These are phyloP conservation scores for Oenanthe sinensis DNA, from an alignment of 129 eudicot species.

Conservation along the genomic window DNA sequence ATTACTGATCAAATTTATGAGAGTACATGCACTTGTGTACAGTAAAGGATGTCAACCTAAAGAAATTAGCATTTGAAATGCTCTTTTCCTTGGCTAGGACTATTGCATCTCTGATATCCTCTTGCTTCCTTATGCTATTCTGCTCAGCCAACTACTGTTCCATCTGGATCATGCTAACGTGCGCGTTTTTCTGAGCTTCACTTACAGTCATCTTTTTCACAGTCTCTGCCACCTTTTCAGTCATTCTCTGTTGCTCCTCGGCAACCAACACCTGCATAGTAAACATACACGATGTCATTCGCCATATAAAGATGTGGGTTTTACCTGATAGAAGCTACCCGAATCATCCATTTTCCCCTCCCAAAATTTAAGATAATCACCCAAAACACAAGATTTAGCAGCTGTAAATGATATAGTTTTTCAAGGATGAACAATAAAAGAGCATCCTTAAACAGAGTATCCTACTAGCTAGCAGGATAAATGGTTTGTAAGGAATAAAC, in stretches of 20 bases:
- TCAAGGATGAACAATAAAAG: too few species aligned
- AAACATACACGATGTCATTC: neutral
- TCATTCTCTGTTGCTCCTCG: slow-evolving; percentile 70
- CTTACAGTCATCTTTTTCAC: slow-evolving; percentile 80
- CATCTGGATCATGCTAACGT: slow-evolving; percentile 80
- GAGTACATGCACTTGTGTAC: slow-evolving; percentile 30
- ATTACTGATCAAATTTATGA: neutral
- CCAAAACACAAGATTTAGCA: too few species aligned
- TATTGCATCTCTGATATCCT: slow-evolving; percentile 81
- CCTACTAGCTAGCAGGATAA: too few species aligned
- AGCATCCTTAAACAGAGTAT: too few species aligned
- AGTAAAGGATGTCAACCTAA: too few species aligned
- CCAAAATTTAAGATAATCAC: too few species aligned
- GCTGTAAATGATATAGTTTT: too few species aligned
- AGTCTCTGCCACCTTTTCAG: slow-evolving; percentile 96
- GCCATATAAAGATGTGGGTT: too few species aligned
- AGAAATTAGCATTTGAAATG: slow-evolving; percentile 77
- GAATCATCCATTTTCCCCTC: too few species aligned
- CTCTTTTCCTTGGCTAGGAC: slow-evolving; percentile 80
- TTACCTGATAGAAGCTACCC: too few species aligned
- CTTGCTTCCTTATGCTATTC: slow-evolving; percentile 65
- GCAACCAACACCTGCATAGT: slow-evolving; percentile 68
- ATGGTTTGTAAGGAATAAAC: too few species aligned
- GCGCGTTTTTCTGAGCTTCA: slow-evolving; percentile 88
- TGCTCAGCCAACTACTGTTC: slow-evolving; percentile 82